These are phyloP conservation scores for Dichotomopilus funicola DNA, from an alignment of 2,329 filamentous ascomycete species.

Conservation along the genomic window DNA sequence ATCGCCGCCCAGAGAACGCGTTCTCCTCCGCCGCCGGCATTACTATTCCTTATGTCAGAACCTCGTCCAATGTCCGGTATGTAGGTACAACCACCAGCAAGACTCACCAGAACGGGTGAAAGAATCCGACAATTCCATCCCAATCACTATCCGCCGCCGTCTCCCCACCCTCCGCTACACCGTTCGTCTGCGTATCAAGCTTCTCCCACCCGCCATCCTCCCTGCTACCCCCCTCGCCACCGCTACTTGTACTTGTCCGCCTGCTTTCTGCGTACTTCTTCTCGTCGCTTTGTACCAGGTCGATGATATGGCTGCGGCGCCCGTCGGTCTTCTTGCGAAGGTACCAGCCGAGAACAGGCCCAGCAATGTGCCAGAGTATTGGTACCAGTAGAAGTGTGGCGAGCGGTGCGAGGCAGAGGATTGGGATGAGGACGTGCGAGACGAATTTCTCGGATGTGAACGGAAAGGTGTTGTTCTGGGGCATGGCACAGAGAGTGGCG, in stretches of 20 bases:
- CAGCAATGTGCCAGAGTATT: constrained; percentile 34
- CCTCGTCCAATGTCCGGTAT: no score
- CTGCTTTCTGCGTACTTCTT: constrained; percentile 30
- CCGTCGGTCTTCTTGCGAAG: constrained; percentile 58
- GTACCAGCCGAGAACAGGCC: constrained; percentile 50
- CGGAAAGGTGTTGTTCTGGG: background rate
- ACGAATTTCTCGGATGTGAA: constrained; percentile 11
- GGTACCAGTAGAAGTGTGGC: constrained; percentile 24
- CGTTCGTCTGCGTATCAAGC: constrained; percentile 44
- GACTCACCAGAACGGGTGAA: constrained; percentile 88
- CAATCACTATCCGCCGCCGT: constrained; percentile 52
- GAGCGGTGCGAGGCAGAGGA: constrained; percentile 5
- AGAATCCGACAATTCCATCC: constrained; percentile 87
- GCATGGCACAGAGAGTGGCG: background rate
- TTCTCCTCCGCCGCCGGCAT: constrained; percentile 93
- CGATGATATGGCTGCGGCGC: constrained; percentile 51
- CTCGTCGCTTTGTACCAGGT: constrained; percentile 43
- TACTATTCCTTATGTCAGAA: constrained; percentile 44
- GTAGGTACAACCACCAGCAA: background rate
- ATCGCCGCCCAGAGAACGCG: constrained; percentile 95
- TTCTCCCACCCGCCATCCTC: constrained; percentile 65
- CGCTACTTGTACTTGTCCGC: constrained; percentile 32
- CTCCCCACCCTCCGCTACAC: constrained; percentile 32
- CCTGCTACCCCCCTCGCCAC: constrained; percentile 16
- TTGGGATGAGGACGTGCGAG: constrained; percentile 7